phyloP scores from a whole-genome alignment of 2,329 filamentous ascomycete genomes.

The Ascochyta viciae-villosae region DNA sequence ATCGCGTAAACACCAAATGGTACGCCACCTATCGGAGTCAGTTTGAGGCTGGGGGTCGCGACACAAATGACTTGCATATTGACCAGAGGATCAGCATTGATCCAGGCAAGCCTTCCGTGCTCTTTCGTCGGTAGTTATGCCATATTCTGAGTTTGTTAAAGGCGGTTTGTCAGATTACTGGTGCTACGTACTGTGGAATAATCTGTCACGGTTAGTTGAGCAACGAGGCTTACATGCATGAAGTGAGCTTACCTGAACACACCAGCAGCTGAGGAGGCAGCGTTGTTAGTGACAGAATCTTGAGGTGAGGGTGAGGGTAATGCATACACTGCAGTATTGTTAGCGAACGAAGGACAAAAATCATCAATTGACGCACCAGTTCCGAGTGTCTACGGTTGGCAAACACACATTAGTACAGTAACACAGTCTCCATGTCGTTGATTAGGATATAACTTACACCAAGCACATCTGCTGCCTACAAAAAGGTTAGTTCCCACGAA shows the following conservation, averaged over 20 bases:
- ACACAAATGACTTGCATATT: conserved; percentile 50
- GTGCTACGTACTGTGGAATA: conserved; percentile 42
- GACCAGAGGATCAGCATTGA: conserved; percentile 71
- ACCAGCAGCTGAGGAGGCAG: conserved; percentile 47
- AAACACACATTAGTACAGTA: conserved; percentile 21
- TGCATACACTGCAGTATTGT: conserved; percentile 33
- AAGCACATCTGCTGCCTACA: conserved; percentile 49
- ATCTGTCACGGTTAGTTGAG: conserved; percentile 33
- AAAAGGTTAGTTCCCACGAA: conserved; percentile 27
- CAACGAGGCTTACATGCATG: neutral
- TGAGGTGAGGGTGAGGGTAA: neutral
- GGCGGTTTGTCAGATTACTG: no score
- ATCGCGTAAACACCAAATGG: conserved; percentile 62
- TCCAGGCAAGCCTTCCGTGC: conserved; percentile 66
- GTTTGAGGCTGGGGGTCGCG: neutral
- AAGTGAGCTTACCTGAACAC: conserved; percentile 45
- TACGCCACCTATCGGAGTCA: conserved; percentile 43
- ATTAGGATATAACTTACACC: conserved; percentile 38
- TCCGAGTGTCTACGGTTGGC: conserved; percentile 44
- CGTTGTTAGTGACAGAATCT: conserved; percentile 23
- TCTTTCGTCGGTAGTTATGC: conserved; percentile 67
- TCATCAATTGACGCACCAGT: conserved; percentile 38
- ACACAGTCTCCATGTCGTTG: neutral
- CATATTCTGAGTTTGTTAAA: conserved; percentile 55
- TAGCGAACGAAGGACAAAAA: conserved; percentile 10